Evolutionary conservation across 345 rosid genomes (phyloP), one percentile per base, ranked within the genome.

Genomic region (Hypericum perforatum): DNA sequence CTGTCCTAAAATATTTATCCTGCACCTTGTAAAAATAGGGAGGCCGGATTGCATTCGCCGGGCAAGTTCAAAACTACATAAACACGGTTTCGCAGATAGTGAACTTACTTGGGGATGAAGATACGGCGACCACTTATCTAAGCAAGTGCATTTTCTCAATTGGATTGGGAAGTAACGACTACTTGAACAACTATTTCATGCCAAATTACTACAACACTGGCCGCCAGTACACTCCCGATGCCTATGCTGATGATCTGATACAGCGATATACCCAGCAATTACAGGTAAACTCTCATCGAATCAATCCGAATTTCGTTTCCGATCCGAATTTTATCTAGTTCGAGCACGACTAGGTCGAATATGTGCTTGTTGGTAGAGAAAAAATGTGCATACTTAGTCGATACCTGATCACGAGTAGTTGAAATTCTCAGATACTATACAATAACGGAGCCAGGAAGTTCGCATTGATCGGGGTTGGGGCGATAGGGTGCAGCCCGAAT

Each of bases 141-240:
- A 81, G 73, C 47, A 60, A 52, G 57, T 87, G 96, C 74, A 79
- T 91, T 42, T 81, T 65, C 71, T 62, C 92, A 1, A 63, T 87
- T 16, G 95, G 86, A 16, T 56, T 91, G 49, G 98, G 98, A 11
- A 91, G 95, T 76, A 91, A 91, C 62, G 98, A 91, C 54, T 91
- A 91, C 65, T 89, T 91, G 13, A 91, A 91, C 57, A 91, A 91
- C 64, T 91, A 91, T 58, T 91, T 87, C 82, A 81, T 81, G 92
- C 96, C 98, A 8, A 59, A 45, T 4, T 56, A 44, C 51, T 91
- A 91, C 76, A 36, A 83, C 13, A 61, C 76, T 13, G 16, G 81
- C 59, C 65, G 68, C 40, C 86, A 64, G 49, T 91, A 52, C 63
- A 76, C 71, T 2, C 80, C 92, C 0, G 80, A 79, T 6, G 76